Evolutionary conservation across 331 rosid genomes (phyloP).

Genomic region (Prunus yedoensis): DNA sequence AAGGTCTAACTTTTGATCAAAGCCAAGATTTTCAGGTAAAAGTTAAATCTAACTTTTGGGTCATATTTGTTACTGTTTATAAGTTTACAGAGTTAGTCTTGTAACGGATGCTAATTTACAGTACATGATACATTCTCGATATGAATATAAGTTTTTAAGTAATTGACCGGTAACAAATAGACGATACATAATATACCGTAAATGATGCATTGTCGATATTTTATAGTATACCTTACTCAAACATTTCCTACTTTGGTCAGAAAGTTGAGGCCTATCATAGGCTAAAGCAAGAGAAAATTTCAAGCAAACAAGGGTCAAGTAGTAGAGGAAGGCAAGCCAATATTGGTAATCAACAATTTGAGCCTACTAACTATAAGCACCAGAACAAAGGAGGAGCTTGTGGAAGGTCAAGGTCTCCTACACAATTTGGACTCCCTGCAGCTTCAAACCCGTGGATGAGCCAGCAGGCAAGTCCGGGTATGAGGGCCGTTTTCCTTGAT

Average conservation of each 20-base stretch:
- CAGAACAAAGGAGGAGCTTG: constrained; percentile 25
- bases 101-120: neutral
- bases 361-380: constrained; percentile 13
- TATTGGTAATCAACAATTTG: neutral
- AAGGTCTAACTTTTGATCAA: constrained; percentile 35
- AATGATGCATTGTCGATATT: neutral
- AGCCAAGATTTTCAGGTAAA: constrained; percentile 47
- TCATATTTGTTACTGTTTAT: neutral
- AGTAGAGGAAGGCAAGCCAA: constrained; percentile 10
- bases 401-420: constrained; percentile 8
- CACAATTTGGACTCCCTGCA: neutral
- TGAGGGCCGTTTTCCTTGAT: constrained; percentile 40
- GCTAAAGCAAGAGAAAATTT: constrained; percentile 32
- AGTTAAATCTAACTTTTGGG: neutral
- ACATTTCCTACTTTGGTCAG: neutral
- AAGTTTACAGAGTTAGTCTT: neutral
- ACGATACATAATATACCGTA: no score
- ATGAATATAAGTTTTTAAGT: neutral
- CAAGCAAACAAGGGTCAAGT: constrained; percentile 18
- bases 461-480: constrained; percentile 28
- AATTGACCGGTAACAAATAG: neutral
- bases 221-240: neutral
- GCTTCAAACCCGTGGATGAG: constrained; percentile 6
- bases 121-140: neutral
- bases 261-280: constrained; percentile 20